phyloP scores from a whole-genome alignment of 108 stramenopile species.

The Mediolabrus comicus region DNA sequence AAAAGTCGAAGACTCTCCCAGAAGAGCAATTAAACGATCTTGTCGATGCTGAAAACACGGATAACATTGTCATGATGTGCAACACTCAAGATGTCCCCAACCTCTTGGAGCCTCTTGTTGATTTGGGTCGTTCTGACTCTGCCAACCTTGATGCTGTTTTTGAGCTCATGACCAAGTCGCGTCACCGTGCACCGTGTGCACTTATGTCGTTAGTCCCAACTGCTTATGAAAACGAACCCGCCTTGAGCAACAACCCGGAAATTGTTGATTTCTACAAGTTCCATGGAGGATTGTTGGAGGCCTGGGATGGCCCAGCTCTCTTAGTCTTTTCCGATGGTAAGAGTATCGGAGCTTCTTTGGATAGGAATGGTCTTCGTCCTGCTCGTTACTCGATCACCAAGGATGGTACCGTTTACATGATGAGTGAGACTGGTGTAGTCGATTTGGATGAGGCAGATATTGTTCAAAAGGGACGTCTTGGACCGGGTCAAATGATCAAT shows the following conservation, averaged over 20 bases:
- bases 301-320: slow-evolving; percentile 98
- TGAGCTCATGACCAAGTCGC: slow-evolving; percentile 92
- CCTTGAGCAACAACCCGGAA: slow-evolving; percentile 79
- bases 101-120: slow-evolving; percentile 83
- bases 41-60: slow-evolving; percentile 74
- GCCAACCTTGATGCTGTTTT: slow-evolving; percentile 95
- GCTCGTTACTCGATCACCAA: slow-evolving; percentile 90
- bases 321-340: slow-evolving; percentile 95
- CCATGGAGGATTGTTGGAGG: slow-evolving; percentile 93
- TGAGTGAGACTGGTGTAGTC: slow-evolving; percentile 96
- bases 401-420: slow-evolving; percentile 93
- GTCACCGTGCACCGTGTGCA: slow-evolving; percentile 90
- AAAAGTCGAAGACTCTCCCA: slow-evolving; percentile 67
- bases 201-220: slow-evolving; percentile 90
- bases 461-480: slow-evolving; percentile 92
- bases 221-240: slow-evolving; percentile 88
- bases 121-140: slow-evolving; percentile 85
- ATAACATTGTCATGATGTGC: slow-evolving; percentile 83
- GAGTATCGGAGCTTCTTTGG: slow-evolving; percentile 88
- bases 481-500: slow-evolving; percentile 96
- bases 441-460: slow-evolving; percentile 80
- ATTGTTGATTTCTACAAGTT: slow-evolving; percentile 97
- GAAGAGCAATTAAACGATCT: slow-evolving; percentile 54
- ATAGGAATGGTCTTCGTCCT: slow-evolving; percentile 93
- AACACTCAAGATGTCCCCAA: slow-evolving; percentile 86